phyloP scores from a whole-genome alignment of 768 basidiomycete genomes.

The Termitomyces sp. region DNA sequence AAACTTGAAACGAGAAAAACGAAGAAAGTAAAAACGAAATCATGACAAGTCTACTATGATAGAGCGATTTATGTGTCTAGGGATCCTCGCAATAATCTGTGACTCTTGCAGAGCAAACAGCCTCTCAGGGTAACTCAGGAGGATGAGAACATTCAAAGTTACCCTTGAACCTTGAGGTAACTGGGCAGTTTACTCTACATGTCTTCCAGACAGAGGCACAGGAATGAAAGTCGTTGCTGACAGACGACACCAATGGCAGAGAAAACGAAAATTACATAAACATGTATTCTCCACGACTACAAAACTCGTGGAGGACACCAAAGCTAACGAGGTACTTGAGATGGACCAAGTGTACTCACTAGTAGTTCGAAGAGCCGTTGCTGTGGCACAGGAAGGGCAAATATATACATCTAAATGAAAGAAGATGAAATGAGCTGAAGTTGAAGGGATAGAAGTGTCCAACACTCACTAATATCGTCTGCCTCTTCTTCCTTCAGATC shows the following conservation, averaged over 20 bases:
- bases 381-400: conserved; percentile 46
- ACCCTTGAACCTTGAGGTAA: conserved; percentile 15
- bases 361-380: conserved; percentile 59
- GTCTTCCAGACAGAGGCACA: conserved; percentile 14
- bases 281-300: conserved; percentile 29
- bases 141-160: conserved; percentile 15
- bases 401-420: conserved; percentile 47
- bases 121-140: conserved; percentile 20
- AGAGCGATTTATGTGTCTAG: conserved; percentile 4
- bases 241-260: conserved; percentile 9
- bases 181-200: conserved; percentile 15
- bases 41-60: conserved; percentile 3
- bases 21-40: conserved; percentile 6
- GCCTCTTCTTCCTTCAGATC: conserved; percentile 57
- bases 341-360: conserved; percentile 60
- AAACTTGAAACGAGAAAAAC: conserved; percentile 1
- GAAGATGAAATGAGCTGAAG: neutral
- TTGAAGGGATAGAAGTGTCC: neutral
- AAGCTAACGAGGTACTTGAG: conserved; percentile 23
- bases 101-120: conserved; percentile 16
- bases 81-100: conserved; percentile 11
- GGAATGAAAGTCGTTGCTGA: conserved; percentile 14
- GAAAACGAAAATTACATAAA: conserved; percentile 24
- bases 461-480: conserved; percentile 69
- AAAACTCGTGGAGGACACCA: conserved; percentile 22